A percentile compares a stretch with the other conserved stretches of the same genome.
These are phyloP conservation scores for Crithidia brevicula DNA, from an alignment of 208 protist species.

Conservation along the genomic window DNA sequence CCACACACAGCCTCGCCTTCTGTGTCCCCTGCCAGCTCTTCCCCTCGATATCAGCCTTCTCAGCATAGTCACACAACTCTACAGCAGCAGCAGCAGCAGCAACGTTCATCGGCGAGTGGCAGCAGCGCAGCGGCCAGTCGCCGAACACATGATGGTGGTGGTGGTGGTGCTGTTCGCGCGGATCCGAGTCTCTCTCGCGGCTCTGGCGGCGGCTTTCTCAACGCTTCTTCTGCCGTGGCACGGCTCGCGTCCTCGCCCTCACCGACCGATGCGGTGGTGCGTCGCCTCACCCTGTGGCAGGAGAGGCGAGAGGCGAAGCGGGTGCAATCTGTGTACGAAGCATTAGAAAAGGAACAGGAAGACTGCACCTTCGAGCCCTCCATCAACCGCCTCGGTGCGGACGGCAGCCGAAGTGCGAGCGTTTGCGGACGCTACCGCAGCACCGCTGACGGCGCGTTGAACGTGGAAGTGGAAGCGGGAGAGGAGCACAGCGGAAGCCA, in stretches of 20 bases:
- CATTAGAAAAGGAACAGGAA: constrained; percentile 50
- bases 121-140: constrained; percentile 5
- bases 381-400: constrained; percentile 23
- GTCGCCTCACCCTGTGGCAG: constrained; percentile 61
- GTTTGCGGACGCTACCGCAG: not conserved
- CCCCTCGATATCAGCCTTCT: not conserved
- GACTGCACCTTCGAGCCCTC: constrained; percentile 60
- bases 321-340: constrained; percentile 64
- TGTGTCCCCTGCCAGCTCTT: constrained; percentile 5
- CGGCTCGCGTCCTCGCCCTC: too few relatives aligned
- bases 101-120: not conserved
- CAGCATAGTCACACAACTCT: not conserved
- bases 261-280: constrained; percentile 33
- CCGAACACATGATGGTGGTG: not conserved
- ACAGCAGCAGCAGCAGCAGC: constrained; percentile 9
- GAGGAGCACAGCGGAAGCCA: too few relatives aligned
- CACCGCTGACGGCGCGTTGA: not conserved
- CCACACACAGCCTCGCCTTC: not conserved
- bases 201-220: not conserved
- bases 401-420: constrained; percentile 1
- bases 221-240: not conserved
- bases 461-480: not conserved
- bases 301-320: constrained; percentile 64
- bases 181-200: constrained; percentile 5
- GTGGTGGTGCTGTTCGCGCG: not conserved